These are phyloP conservation scores for Mortierella alpina DNA, from an alignment of 192 early-diverging fungal genomes.

Conservation along the genomic window DNA sequence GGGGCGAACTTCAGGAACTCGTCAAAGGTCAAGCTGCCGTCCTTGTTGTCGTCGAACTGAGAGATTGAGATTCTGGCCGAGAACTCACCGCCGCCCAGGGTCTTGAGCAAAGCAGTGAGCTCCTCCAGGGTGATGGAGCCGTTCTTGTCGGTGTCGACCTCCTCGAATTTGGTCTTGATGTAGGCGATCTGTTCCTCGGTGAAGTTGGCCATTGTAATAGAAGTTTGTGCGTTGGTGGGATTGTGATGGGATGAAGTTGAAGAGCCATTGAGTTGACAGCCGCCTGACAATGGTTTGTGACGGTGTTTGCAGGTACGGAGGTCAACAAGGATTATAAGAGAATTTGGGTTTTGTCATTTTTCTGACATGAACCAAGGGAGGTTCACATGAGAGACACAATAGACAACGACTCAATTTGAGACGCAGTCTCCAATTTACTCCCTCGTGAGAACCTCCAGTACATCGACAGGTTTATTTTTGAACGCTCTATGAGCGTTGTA, in stretches of 20 bases:
- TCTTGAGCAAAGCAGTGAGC: constrained; percentile 19
- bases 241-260: background rate
- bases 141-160: constrained; percentile 20
- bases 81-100: constrained; percentile 16
- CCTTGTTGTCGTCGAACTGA: constrained; percentile 17
- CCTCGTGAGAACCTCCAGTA: too few relatives aligned
- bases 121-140: constrained; percentile 9
- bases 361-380: too few relatives aligned
- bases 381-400: too few relatives aligned
- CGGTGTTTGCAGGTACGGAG: too few relatives aligned
- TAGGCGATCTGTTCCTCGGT: constrained; percentile 10
- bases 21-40: constrained; percentile 22
- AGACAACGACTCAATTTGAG: too few relatives aligned
- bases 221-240: constrained; percentile 2
- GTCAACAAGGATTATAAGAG: too few relatives aligned
- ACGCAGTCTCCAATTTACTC: too few relatives aligned
- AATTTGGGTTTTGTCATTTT: too few relatives aligned
- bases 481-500: too few relatives aligned
- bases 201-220: constrained; percentile 15
- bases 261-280: too few relatives aligned
- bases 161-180: constrained; percentile 21
- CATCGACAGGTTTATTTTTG: too few relatives aligned
- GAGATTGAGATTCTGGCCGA: constrained; percentile 7
- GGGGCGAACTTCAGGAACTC: constrained; percentile 24
- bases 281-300: too few relatives aligned